phyloP scores from a whole-genome alignment of 2,329 filamentous ascomycete genomes.

The Mariannaea sp. region DNA sequence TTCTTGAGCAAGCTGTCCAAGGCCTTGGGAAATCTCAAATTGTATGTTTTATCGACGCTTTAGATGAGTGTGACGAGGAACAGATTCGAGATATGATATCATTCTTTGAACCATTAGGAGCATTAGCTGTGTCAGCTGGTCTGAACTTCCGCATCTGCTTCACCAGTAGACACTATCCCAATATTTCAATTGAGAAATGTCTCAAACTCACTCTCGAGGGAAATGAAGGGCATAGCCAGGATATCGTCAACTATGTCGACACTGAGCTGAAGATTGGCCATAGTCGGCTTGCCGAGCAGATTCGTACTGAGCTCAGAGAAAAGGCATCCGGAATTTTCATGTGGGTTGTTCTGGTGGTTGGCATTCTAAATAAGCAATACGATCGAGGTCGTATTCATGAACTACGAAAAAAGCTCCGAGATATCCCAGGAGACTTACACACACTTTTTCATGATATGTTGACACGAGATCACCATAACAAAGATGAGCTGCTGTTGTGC shows the following conservation, averaged over 20 bases:
- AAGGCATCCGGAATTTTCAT: conserved; percentile 51
- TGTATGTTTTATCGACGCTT: conserved; percentile 43
- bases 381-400: conserved; percentile 30
- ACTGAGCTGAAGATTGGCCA: conserved; percentile 36
- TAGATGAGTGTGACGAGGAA: conserved; percentile 54
- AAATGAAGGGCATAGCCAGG: conserved; percentile 42
- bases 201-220: conserved; percentile 42
- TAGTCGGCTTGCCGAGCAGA: background rate
- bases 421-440: conserved; percentile 47
- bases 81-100: conserved; percentile 46
- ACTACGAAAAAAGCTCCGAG: conserved; percentile 37
- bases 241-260: conserved; percentile 42
- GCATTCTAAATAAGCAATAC: conserved; percentile 45
- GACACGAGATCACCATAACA: conserved; percentile 49
- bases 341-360: conserved; percentile 49
- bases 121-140: conserved; percentile 40
- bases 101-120: conserved; percentile 48
- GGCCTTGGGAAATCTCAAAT: conserved; percentile 13
- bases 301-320: conserved; percentile 35
- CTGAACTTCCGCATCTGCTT: too few relatives aligned
- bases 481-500: conserved; percentile 48
- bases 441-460: conserved; percentile 57
- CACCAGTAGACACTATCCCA: conserved; percentile 43
- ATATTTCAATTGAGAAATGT: conserved; percentile 42
- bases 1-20: conserved; percentile 31